Evolutionary conservation across 139 green algal genomes (phyloP), one percentile per base, ranked within the genome.

Genomic region (Volvox africanus): DNA sequence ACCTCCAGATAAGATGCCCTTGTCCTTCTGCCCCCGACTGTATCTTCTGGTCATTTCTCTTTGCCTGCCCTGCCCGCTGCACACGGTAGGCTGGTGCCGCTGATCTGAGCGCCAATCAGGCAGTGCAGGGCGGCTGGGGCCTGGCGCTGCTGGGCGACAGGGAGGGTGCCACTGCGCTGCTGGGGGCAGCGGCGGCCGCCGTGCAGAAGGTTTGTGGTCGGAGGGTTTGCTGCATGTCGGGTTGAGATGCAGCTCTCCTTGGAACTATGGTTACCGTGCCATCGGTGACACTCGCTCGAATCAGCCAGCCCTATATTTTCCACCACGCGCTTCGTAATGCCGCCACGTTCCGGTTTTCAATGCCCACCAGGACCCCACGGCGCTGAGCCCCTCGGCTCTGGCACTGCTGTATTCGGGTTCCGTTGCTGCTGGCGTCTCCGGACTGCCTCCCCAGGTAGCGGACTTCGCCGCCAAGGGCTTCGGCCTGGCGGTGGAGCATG

Each of bases 41-140:
- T 55, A 9, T 55, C 44, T 5, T 55, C 5, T 55, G 5, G 44
- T 5, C 44, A 55, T 55, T 55, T 55, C 44, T 14, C 44, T 55
- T 55, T 55, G 44, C 44, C 44, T 55, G 44, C 5, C 9, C 44
- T 55, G 44, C 44, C 44, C 44, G 44, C 44, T 55, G 44, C 5
- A 9, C 44, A 55, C 28, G 61, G 50, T 50, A 93, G 79, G 79
- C 83, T 12, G 86, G 80, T 24, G 89, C 86, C 1, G 44, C 61
- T n/a, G 91, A 92, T 80, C 86, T 94, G 75, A 92, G 83, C 55
- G 2, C 91, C 0, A 80, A 86, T 6, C 88, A 92, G 76, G 93
- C 93, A 13, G 86, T 93, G 14, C 90, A 94, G 65, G 94, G 92
- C 20, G 93, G 92, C 21, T 95, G 93, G 94, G 92, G 93, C 86